These are phyloP conservation scores for Boletellus sp. DNA, from an alignment of 768 basidiomycete species.

Conservation along the genomic window DNA sequence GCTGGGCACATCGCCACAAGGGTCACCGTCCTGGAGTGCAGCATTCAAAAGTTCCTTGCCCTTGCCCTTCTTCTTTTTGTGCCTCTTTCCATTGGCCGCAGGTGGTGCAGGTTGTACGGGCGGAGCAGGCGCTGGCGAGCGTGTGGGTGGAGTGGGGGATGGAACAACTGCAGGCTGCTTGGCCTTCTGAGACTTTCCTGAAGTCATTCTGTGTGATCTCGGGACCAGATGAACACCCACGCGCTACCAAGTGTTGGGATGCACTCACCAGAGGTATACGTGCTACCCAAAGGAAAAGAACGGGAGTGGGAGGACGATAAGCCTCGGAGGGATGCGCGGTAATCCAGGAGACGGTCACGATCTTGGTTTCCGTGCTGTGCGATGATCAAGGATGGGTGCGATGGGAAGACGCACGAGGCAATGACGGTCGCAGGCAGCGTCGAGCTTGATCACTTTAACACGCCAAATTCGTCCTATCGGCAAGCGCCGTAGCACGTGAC, in stretches of 20 bases:
- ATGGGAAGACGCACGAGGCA: slow-evolving; percentile 17
- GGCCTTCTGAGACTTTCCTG: slow-evolving; percentile 28
- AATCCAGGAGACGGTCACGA: slow-evolving; percentile 7
- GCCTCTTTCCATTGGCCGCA: slow-evolving; percentile 33
- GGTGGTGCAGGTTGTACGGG: slow-evolving; percentile 7
- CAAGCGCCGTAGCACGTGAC: slow-evolving; percentile 33
- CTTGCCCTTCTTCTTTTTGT: slow-evolving; percentile 47
- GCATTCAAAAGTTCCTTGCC: slow-evolving; percentile 26
- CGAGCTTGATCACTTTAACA: slow-evolving; percentile 32
- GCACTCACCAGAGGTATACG: slow-evolving; percentile 16
- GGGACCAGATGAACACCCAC: slow-evolving; percentile 16
- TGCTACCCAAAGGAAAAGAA: slow-evolving; percentile 1
- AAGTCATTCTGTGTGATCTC: slow-evolving; percentile 24
- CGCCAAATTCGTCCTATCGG: slow-evolving; percentile 27
- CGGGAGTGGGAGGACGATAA: slow-evolving; percentile 1
- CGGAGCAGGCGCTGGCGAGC: slow-evolving; percentile 5
- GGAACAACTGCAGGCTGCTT: slow-evolving; percentile 16
- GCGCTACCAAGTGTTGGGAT: background rate
- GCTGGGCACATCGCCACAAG: slow-evolving; percentile 22
- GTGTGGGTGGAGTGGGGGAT: slow-evolving; percentile 5
- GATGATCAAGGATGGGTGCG: slow-evolving; percentile 20
- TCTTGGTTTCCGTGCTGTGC: slow-evolving; percentile 12
- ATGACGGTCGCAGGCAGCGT: slow-evolving; percentile 15
- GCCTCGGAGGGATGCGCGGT: background rate
- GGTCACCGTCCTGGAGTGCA: slow-evolving; percentile 12